Conservation (phyloP, 2,329 filamentous ascomycete species). For the Ophiostoma perfectum region DNA sequence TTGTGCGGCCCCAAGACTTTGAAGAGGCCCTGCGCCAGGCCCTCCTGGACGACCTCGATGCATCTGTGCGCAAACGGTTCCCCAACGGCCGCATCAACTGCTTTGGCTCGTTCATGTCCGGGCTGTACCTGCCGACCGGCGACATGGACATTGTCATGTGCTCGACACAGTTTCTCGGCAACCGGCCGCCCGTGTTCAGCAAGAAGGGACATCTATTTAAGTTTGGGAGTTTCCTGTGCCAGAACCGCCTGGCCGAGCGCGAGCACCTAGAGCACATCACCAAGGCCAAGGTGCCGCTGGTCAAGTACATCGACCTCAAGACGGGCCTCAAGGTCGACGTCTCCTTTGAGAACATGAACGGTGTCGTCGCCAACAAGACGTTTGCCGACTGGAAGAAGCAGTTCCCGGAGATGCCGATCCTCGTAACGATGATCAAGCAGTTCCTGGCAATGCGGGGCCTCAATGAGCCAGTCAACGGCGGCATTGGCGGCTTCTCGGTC, state of each 20-base stretch:
- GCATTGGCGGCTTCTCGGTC: conserved; percentile 87
- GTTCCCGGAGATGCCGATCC: conserved; percentile 77
- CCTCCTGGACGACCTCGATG: conserved; percentile 64
- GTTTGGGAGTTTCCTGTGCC: conserved; percentile 56
- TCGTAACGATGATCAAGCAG: conserved; percentile 88
- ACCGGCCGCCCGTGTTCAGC: conserved; percentile 45
- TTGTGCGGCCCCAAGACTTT: conserved; percentile 68
- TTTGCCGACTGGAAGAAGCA: conserved; percentile 73
- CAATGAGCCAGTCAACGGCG: conserved; percentile 87
- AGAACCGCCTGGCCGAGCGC: conserved; percentile 51
- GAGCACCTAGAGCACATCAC: conserved; percentile 62
- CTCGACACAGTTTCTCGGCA: conserved; percentile 51
- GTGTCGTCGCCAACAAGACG: conserved; percentile 71
- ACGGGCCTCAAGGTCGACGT: conserved; percentile 85
- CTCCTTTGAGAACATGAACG: conserved; percentile 87
- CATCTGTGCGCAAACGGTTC: conserved; percentile 53
- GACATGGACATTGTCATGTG: conserved; percentile 93
- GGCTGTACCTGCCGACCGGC: conserved; percentile 63
- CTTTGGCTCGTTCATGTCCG: conserved; percentile 94
- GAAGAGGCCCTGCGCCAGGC: conserved; percentile 70
- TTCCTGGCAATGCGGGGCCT: conserved; percentile 82
- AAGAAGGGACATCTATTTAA: conserved; percentile 55
- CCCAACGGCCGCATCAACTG: conserved; percentile 59
- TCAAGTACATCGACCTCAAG: conserved; percentile 77
- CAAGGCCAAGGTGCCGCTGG: conserved; percentile 77